Base-by-base conservation (phyloP, 2,329 filamentous ascomycete species). In the Cercospora zeae-maydis region DNA sequence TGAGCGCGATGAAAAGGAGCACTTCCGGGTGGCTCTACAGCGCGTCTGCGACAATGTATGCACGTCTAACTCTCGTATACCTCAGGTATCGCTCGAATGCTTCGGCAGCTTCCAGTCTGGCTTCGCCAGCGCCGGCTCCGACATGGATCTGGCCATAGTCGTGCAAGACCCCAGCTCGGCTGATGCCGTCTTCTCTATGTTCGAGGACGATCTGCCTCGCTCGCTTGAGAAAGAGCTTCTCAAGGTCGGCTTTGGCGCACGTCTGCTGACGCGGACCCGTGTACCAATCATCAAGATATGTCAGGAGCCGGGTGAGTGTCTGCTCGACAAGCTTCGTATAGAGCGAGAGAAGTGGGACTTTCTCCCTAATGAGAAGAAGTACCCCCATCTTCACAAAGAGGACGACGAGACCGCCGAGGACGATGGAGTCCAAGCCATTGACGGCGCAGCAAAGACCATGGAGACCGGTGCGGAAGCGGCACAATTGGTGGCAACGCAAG, bases 251-350 rank as follows among this genome's bases (percentile, higher is more conserved):
- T 85, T 90, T 67, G 91, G 91, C 2, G 92, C 90, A 14, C 85
- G 91, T 4, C 80, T 96, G 3, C 81, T 96, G 2, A 90, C 89
- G 1, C 85, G 87, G 59, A 95, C 92, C 1, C 83, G 92, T 65
- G 89, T 96, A 3, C 91, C 92, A 0, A 96, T 96, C 67, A 88
- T 96, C 74, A 95, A 96, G 73, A 82, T 96, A 14, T 96, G 92
- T 71, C 83, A 93, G 73, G 83, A 79, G 45, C 92, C 92, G 1
- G 82, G 84, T 0, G 76, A 82, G 1, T 80, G 83, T 61, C 80
- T 96, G 1, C 83, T 83, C 13, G 73, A 78, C 9, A 86, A 85
- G 61, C 81, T 96, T 4, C 72, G 84, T 4, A 82, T 86, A 34
- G 88, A 89, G 70, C 84, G 90, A 6, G 76, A 80, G 47, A 91